Evolutionary conservation across 148 eudicot genomes (phyloP).

Genomic region (Dysphania ambrosioides): DNA sequence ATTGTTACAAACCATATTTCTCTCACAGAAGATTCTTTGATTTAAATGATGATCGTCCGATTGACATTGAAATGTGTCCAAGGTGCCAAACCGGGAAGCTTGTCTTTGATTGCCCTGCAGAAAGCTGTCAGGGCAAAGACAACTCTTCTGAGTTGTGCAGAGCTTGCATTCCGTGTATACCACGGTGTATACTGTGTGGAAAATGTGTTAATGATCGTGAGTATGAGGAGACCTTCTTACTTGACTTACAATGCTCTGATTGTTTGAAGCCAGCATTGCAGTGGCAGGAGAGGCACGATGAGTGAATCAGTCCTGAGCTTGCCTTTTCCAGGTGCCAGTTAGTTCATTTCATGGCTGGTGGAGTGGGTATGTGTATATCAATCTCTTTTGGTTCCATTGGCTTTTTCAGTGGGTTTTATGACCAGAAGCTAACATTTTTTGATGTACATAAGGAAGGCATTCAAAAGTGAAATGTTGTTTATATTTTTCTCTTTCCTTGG

Average conservation of each 20-base stretch:
- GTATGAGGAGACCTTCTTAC: constrained; percentile 61
- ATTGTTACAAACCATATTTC: constrained; percentile 45
- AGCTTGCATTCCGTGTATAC: constrained; percentile 72
- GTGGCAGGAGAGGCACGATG: constrained; percentile 34
- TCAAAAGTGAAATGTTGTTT: neutral
- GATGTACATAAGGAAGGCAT: constrained; percentile 1
- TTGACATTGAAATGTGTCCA: constrained; percentile 81
- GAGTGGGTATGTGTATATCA: constrained; percentile 3
- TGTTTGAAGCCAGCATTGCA: constrained; percentile 36
- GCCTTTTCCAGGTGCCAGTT: constrained; percentile 9
- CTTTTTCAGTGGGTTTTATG: constrained; percentile 1
- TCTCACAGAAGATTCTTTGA: constrained; percentile 41
- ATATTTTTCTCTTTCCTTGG: neutral
- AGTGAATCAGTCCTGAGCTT: constrained; percentile 14
- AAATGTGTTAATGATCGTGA: constrained; percentile 56
- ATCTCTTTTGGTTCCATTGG: constrained; percentile 8
- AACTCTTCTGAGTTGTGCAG: constrained; percentile 40
- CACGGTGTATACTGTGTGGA: constrained; percentile 72
- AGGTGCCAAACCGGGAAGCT: constrained; percentile 61
- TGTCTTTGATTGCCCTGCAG: constrained; percentile 76
- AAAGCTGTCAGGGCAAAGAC: constrained; percentile 52
- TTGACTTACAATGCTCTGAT: constrained; percentile 52
- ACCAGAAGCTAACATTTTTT: constrained; percentile 1
- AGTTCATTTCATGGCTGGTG: constrained; percentile 40
- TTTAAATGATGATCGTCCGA: constrained; percentile 66